phyloP scores from a whole-genome alignment of 106 monocot species.

The Xerophyta viscosa region DNA sequence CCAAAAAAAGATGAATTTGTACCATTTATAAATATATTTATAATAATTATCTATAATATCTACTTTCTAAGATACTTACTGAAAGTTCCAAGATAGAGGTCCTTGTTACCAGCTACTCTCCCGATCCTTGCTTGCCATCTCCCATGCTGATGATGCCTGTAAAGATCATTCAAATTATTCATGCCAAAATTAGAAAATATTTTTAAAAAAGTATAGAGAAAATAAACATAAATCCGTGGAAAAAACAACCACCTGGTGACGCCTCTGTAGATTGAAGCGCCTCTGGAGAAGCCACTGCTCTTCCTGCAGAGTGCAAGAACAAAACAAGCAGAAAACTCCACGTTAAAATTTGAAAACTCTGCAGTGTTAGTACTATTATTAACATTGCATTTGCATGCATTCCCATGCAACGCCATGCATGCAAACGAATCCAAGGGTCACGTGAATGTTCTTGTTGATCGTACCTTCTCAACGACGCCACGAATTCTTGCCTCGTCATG shows the following conservation, averaged over 20 bases:
- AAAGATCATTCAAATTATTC: no score
- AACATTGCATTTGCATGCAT: no score
- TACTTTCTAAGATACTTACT: no score
- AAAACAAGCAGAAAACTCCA: background rate
- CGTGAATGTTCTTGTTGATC: background rate
- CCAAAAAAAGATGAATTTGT: no score
- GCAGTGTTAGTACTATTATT: no score
- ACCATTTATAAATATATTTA: no score
- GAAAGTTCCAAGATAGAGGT: conserved; percentile 94
- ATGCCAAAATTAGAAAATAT: no score
- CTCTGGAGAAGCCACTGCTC: conserved; percentile 96
- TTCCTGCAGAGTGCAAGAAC: conserved; percentile 50
- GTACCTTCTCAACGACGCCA: conserved; percentile 86
- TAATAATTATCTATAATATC: no score
- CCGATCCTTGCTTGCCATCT: conserved; percentile 97
- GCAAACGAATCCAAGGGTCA: conserved; percentile 15
- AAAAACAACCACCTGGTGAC: conserved; percentile 59
- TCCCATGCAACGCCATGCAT: conserved; percentile 4
- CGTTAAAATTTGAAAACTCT: background rate
- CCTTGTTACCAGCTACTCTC: conserved; percentile 92
- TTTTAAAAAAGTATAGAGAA: no score
- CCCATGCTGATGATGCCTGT: conserved; percentile 91
- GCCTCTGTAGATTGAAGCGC: conserved; percentile 89
- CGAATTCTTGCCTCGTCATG: conserved; percentile 99
- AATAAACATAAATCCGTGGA: no score